phyloP scores from a whole-genome alignment of 306 rosid species.

The Begonia peltatifolia region DNA sequence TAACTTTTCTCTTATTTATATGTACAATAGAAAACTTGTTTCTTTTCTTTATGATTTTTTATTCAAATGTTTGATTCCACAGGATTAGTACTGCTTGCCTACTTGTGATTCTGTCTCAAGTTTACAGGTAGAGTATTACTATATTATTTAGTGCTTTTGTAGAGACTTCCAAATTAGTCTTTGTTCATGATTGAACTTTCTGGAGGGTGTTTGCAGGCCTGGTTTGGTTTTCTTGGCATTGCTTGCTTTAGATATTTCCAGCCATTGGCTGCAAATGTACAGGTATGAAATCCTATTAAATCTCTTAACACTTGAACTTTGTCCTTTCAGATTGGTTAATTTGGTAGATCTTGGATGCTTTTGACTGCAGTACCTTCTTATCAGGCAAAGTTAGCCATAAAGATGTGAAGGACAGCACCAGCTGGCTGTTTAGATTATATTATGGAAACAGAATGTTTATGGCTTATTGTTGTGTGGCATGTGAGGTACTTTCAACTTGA shows the following conservation, averaged over 20 bases:
- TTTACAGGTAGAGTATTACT: slow-evolving; percentile 45
- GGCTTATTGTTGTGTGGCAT: slow-evolving; percentile 77
- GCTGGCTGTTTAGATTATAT: slow-evolving; percentile 80
- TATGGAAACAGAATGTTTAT: slow-evolving; percentile 91
- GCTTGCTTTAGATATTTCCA: slow-evolving; percentile 85
- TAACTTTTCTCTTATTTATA: not conserved
- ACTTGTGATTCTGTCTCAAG: slow-evolving; percentile 81
- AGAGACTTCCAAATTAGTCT: slow-evolving; percentile 1
- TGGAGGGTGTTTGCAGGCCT: slow-evolving; percentile 51
- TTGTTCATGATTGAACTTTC: slow-evolving; percentile 20
- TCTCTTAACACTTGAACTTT: not conserved
- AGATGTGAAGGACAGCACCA: slow-evolving; percentile 95
- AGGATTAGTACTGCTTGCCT: slow-evolving; percentile 98
- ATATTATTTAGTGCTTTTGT: not conserved
- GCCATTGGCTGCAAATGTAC: slow-evolving; percentile 99
- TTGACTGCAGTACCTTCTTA: slow-evolving; percentile 71
- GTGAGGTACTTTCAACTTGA: not conserved
- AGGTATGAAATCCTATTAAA: slow-evolving; percentile 28
- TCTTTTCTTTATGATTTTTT: too few relatives aligned
- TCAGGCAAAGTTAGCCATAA: slow-evolving; percentile 87
- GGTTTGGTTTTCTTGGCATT: slow-evolving; percentile 28
- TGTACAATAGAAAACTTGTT: too few relatives aligned
- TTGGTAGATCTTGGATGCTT: too few relatives aligned
- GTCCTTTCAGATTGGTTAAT: not conserved
- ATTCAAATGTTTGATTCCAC: slow-evolving; percentile 4